phyloP scores from a whole-genome alignment of 1,284 basidiomycete species.

The Trametes sp. region DNA sequence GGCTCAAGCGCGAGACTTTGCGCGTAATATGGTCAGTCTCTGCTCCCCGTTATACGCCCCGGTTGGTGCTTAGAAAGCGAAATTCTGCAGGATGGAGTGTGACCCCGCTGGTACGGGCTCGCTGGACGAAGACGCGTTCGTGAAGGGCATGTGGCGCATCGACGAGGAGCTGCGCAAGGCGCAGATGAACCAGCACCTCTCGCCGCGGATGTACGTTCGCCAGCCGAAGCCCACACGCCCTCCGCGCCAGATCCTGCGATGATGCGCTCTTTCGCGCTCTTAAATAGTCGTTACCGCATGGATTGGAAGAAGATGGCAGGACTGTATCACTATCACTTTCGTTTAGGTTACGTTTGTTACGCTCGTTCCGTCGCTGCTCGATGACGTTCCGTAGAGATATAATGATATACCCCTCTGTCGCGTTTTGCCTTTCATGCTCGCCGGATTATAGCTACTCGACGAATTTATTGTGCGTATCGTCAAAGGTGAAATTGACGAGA shows the following conservation, averaged over 20 bases:
- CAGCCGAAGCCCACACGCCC: slow-evolving; percentile 27
- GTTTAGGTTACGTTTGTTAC: slow-evolving; percentile 12
- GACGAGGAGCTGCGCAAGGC: slow-evolving; percentile 80
- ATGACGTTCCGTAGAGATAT: background rate
- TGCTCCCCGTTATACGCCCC: slow-evolving; percentile 2
- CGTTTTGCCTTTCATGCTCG: background rate
- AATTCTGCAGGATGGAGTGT: slow-evolving; percentile 66
- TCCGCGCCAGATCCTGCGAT: slow-evolving; percentile 30
- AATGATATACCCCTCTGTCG: slow-evolving; percentile 14
- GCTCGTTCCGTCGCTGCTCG: slow-evolving; percentile 5
- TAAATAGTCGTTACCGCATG: background rate
- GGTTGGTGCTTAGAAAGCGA: background rate
- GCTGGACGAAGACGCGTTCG: slow-evolving; percentile 71
- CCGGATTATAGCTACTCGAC: background rate
- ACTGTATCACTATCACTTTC: slow-evolving; percentile 13
- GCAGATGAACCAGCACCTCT: slow-evolving; percentile 44
- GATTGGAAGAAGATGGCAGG: background rate
- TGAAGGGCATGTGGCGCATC: slow-evolving; percentile 83
- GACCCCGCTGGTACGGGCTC: slow-evolving; percentile 62
- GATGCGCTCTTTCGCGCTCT: background rate
- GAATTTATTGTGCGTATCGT: too few species aligned
- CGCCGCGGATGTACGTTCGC: slow-evolving; percentile 25
- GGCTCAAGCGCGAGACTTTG: slow-evolving; percentile 59
- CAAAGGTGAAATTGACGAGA: too few species aligned
- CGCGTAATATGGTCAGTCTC: slow-evolving; percentile 68